Base-by-base conservation (phyloP, 2,329 filamentous ascomycete genomes). In the Neonectria ditissima region DNA sequence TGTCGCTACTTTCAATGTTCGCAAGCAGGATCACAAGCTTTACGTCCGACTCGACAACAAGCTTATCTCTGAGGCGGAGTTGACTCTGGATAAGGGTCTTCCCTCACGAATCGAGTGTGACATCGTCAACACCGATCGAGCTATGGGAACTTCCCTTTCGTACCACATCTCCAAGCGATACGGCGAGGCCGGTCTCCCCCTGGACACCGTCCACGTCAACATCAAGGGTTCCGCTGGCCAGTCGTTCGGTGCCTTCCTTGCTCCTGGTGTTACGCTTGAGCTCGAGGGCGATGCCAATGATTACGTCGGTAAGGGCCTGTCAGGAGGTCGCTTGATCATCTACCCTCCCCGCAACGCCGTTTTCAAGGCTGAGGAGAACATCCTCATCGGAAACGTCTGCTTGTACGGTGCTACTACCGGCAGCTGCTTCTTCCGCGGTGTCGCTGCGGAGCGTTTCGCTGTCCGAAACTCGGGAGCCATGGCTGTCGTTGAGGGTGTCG, bases 201-300 rank as follows among this genome's bases (percentile, higher is more conserved):
- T 93, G 78, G 95, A 97, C 76, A 97, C 95, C 20, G 93, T 98
- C 59, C 95, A 98, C 76, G 93, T 93, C 77, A 97, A 97, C 76
- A 96, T 97, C 79, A 94, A 96, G 84, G 95, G 95, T 47, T 97
- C 95, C 59, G 95, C 95, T 69, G 95, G 95, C 73, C 95, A 98
- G 80, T 97, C 95, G 1, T 98, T 98, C 74, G 95, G 95, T 82
- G 94, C 94, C 54, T 97, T 92, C 85, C 87, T 97, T 62, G 94
- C 95, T 48, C 92, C 94, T 65, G 95, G 95, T 87, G 90, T 97
- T 48, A 98, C 95, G 1, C 84, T 98, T 50, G 95, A 98, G 80
- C 89, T 98, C 41, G 95, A 98, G 82, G 95, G 95, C 80, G 95
- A 98, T 78, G 85, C 93, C 76, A 98, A 98, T 79, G 95, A 98